Base-by-base conservation (phyloP, 805 yeast genomes). In the Yamadazyma sp. region DNA sequence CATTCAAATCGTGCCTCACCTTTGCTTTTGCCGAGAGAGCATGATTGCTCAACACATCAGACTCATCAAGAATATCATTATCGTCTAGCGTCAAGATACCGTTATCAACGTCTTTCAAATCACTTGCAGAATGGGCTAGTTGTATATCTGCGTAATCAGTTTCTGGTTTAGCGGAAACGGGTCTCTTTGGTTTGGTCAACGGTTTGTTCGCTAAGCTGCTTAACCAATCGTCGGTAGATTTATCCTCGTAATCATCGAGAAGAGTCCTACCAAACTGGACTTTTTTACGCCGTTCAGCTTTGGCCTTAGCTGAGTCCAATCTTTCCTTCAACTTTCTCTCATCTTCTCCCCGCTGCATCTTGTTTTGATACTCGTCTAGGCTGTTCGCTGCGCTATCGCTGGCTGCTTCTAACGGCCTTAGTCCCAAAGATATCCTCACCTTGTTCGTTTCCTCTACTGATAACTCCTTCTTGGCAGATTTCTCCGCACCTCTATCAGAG, bases 11-110 rank as follows among this genome's bases (percentile, higher is more conserved):
- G 4, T 37, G 23, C 7, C 49, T 46, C 30, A 50, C 45, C 37
- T 57, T 55, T 12, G 54, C 45, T 24, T 38, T 37, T 4, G 26
- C 33, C 6, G 40, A 29, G 7, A 62, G 35, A 7, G 12, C 16
- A n/a, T 67, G 73, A 35, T 77, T 67, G 19, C 55, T 65, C 20
- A 80, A 52, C 18, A 48, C 52, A 28, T 57, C 65, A 5, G 44
- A 55, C 16, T 51, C 62, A 37, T 53, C 68, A 11, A 67, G 45
- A 11, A 74, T 43, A 15, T 59, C 56, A n/a, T 54, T 47, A 45
- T 80, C 86, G 32, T 77, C 71, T 34, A 84, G 60, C 0, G 89
- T 83, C 35, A 84, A 59, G 3, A 82, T 63, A 1, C 67, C 75
- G 5, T 68, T 64, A n/a, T 59, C 70, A 1, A 71, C 46, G 10